Base-by-base conservation (phyloP, 2,329 filamentous ascomycete species). In the Exophiala sp. region DNA sequence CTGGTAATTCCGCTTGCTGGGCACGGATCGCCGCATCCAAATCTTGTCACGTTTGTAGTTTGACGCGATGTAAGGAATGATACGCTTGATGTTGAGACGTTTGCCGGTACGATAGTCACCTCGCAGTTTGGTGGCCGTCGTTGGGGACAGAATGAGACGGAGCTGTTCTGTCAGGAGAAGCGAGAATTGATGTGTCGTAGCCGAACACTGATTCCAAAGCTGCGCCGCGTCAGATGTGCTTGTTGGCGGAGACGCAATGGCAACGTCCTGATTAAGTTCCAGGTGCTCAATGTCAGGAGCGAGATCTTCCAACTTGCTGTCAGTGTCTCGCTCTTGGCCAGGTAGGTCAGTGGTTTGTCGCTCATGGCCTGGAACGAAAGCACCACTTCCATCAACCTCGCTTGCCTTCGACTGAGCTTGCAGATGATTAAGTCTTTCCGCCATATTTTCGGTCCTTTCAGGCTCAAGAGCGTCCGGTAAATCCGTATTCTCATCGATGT, bases 21-120 rank as follows among this genome's bases (percentile, higher is more conserved):
- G 95, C 46, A 96, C 85, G 33, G 84, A 87, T 52, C 95, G 85
- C 11, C 95, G 88, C 87, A 99, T 95, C 94, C 94, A 99, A 73
- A 99, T 99, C 79, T 99, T 99, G 81, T 99, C 94, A 57, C 94
- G 89, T 78, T 96, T 97, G 80, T 96, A 99, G 68, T 88, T 87
- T 0, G 91, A 97, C 1, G 95, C 94, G 64, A 99, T 97, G 75
- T 99, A 99, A 0, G 95, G 94, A 65, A 99, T 99, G 73, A 99
- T 99, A 63, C 92, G 90, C 74, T 97, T 97, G 77, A 99, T 96
- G 73, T 97, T 99, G 65, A 99, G 89, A 0, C 94, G 87, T 71
- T 99, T 99, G 59, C 94, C 94, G 0, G 94, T 99, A 63, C 94
- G 89, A 81, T 95, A 97, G 63, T 95, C 91, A 40, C 94, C 94